phyloP scores from a whole-genome alignment of 208 protist species.

The Wallacemonas rigidus region DNA sequence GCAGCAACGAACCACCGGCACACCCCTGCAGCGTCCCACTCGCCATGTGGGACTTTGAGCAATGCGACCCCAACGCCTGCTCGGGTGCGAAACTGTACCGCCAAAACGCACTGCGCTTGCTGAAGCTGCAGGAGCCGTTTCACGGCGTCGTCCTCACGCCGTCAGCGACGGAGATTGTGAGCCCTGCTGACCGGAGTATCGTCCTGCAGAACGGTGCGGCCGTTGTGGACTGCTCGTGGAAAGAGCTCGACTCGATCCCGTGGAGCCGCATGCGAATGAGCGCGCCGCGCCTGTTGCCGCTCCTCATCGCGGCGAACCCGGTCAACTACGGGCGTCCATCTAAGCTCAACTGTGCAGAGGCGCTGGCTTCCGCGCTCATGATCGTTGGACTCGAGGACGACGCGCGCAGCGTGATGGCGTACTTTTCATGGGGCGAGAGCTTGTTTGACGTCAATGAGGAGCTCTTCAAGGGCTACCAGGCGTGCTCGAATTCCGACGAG shows the following conservation, averaged over 20 bases:
- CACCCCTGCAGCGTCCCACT: conserved; percentile 85
- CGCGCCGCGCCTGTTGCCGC: conserved; percentile 93
- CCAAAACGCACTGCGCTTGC: conserved; percentile 84
- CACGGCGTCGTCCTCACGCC: conserved; percentile 96
- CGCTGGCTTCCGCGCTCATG: conserved; percentile 94
- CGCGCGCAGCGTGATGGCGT: conserved; percentile 89
- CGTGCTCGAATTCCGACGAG: conserved; percentile 60
- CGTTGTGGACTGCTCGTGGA: conserved; percentile 99
- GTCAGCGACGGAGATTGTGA: conserved; percentile 92
- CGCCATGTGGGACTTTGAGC: conserved; percentile 98
- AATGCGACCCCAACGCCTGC: conserved; percentile 98
- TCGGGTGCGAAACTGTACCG: conserved; percentile 96
- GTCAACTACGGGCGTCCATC: conserved; percentile 99
- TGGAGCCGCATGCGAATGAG: conserved; percentile 94
- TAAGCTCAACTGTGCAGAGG: conserved; percentile 98
- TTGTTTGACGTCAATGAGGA: conserved; percentile 97
- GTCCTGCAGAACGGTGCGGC: conserved; percentile 90
- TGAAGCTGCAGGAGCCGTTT: conserved; percentile 91
- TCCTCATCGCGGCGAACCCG: conserved; percentile 98
- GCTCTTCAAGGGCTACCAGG: conserved; percentile 88
- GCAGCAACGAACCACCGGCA: conserved; percentile 42
- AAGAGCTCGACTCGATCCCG: conserved; percentile 93
- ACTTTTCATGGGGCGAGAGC: conserved; percentile 97
- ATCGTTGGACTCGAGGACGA: conserved; percentile 94
- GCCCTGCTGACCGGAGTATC: conserved; percentile 90